Percentiles rank a stretch among this genome's conserved stretches.
phyloP scores from a whole-genome alignment of 768 basidiomycete genomes.

The Lactarius evosmus region DNA sequence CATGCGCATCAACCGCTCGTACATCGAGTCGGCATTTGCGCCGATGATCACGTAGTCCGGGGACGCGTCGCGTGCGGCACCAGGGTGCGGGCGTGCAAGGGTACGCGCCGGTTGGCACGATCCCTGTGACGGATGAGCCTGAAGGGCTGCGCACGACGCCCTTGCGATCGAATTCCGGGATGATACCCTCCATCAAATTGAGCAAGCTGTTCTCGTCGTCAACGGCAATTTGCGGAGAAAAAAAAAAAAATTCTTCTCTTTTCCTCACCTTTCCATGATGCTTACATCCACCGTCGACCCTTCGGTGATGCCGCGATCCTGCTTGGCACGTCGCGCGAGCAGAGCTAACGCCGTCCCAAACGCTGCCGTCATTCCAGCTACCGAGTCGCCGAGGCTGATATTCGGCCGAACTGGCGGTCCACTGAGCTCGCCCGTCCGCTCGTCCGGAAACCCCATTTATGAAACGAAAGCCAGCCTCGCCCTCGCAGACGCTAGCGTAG shows the following conservation, averaged over 20 bases:
- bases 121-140: slow-evolving; percentile 70
- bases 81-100: slow-evolving; percentile 52
- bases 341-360: slow-evolving; percentile 71
- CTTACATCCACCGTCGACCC: slow-evolving; percentile 71
- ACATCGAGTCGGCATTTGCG: slow-evolving; percentile 68
- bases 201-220: slow-evolving; percentile 49
- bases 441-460: slow-evolving; percentile 64
- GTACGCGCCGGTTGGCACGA: slow-evolving; percentile 73
- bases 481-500: slow-evolving; percentile 73
- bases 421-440: slow-evolving; percentile 47
- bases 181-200: slow-evolving; percentile 74
- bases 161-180: slow-evolving; percentile 72
- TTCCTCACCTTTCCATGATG: slow-evolving; percentile 62
- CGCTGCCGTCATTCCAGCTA: slow-evolving; percentile 69
- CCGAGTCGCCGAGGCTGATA: slow-evolving; percentile 68
- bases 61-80: slow-evolving; percentile 40
- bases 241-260: background rate
- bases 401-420: slow-evolving; percentile 70
- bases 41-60: slow-evolving; percentile 63
- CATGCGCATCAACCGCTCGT: slow-evolving; percentile 60
- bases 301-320: slow-evolving; percentile 32
- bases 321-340: slow-evolving; percentile 43
- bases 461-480: slow-evolving; percentile 69
- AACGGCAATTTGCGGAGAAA: background rate
- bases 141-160: slow-evolving; percentile 70